A percentile compares a stretch with the other conserved stretches of the same genome.
phyloP scores from a whole-genome alignment of 495 filamentous ascomycete species.

The Talaromyces stipitatus region DNA sequence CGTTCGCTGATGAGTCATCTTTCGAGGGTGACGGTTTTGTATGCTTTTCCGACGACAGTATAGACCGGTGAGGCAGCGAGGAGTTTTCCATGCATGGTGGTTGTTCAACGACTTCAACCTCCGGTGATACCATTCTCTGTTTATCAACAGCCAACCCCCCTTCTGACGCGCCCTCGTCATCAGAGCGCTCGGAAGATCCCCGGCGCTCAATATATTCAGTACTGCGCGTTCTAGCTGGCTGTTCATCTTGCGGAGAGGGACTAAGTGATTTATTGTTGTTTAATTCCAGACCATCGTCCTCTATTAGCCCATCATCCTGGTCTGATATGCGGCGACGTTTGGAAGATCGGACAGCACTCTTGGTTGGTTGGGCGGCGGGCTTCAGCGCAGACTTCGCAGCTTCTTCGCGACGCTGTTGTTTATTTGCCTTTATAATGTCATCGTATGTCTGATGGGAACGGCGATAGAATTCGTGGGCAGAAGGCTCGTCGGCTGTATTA shows the following conservation, averaged over 20 bases:
- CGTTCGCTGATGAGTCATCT: background rate
- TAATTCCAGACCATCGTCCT: conserved; percentile 9
- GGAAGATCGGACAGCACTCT: background rate
- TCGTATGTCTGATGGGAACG: conserved; percentile 57
- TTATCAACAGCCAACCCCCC: background rate
- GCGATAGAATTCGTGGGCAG: conserved; percentile 55
- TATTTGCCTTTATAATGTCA: conserved; percentile 49
- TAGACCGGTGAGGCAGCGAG: background rate
- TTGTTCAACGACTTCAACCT: background rate
- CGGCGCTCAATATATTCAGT: background rate
- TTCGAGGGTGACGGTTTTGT: background rate
- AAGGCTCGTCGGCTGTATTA: conserved; percentile 28
- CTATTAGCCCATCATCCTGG: conserved; percentile 5
- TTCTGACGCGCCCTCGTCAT: background rate
- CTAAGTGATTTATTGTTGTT: background rate
- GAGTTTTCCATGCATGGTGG: background rate
- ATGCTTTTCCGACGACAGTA: background rate
- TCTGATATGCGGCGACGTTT: conserved; percentile 11
- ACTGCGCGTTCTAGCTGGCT: background rate
- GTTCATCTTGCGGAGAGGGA: background rate
- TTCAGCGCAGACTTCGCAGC: conserved; percentile 7
- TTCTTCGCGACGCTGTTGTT: conserved; percentile 20
- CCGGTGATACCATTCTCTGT: background rate
- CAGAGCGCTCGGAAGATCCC: background rate
- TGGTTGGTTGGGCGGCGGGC: conserved; percentile 3